Conservation (phyloP, 805 yeast species). For the Blastobotrys chiropterorum region DNA sequence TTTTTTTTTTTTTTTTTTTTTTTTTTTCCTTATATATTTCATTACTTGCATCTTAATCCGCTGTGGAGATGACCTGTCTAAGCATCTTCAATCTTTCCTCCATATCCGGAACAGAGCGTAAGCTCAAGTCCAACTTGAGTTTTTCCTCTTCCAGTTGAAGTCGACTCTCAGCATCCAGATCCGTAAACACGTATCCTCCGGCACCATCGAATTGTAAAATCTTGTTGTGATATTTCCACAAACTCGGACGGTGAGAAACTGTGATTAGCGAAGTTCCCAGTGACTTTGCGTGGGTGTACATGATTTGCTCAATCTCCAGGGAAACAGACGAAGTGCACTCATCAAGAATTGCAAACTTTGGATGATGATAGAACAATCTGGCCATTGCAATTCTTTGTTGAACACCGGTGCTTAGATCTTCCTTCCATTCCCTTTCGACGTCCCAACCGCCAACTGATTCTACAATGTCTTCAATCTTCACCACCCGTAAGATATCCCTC, state of each 20-base stretch:
- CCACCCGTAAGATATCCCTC: constrained; percentile 29
- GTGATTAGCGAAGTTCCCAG: constrained; percentile 78
- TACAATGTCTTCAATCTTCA: constrained; percentile 30
- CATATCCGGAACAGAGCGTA: constrained; percentile 66
- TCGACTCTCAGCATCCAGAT: constrained; percentile 67
- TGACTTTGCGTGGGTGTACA: constrained; percentile 76
- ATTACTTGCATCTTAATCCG: too few species aligned
- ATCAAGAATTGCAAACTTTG: constrained; percentile 89
- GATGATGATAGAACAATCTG: constrained; percentile 81
- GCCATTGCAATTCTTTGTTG: constrained; percentile 94
- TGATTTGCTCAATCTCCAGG: constrained; percentile 81
- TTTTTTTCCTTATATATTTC: too few species aligned
- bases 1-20: not conserved
- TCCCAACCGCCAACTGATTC: constrained; percentile 53
- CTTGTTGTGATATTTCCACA: constrained; percentile 86
- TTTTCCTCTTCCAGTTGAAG: constrained; percentile 74
- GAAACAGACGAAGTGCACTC: constrained; percentile 95
- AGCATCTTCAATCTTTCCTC: constrained; percentile 61
- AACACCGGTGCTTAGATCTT: constrained; percentile 81
- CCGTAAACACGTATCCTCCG: constrained; percentile 57
- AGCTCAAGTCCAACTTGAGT: constrained; percentile 56
- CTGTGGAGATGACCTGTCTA: constrained; percentile 2
- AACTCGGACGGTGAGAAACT: constrained; percentile 85
- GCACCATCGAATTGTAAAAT: constrained; percentile 82
- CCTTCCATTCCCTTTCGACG: constrained; percentile 74